phyloP scores from a whole-genome alignment of 345 rosid species.

The Camelina sativa region DNA sequence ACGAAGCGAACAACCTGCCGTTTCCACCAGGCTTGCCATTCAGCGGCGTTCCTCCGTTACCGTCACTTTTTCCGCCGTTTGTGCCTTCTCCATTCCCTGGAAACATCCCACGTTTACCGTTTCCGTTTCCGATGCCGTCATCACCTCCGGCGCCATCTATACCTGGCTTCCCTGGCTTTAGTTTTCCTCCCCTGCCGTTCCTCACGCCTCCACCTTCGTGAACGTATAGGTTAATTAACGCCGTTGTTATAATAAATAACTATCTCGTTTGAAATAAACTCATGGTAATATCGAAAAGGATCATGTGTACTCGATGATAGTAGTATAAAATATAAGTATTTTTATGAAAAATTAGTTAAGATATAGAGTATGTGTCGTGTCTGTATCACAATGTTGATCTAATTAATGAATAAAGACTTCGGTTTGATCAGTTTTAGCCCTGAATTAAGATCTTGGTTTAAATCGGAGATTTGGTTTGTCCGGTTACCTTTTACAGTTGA shows the following conservation, averaged over 20 bases:
- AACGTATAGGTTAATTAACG: constrained; percentile 18
- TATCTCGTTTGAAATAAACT: constrained; percentile 10
- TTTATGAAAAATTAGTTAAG: neutral
- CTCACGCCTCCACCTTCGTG: constrained; percentile 34
- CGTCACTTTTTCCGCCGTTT: constrained; percentile 34
- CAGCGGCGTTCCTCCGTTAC: constrained; percentile 38
- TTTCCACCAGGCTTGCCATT: constrained; percentile 43
- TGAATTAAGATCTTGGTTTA: neutral
- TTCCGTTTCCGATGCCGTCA: constrained; percentile 37
- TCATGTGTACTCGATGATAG: constrained; percentile 17
- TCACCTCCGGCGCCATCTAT: constrained; percentile 30
- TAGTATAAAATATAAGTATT: constrained; percentile 5
- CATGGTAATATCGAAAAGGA: constrained; percentile 7
- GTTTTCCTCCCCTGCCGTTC: constrained; percentile 37
- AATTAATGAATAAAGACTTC: constrained; percentile 12
- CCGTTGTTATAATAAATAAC: neutral
- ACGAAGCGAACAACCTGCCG: constrained; percentile 10
- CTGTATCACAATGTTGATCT: neutral
- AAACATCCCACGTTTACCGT: constrained; percentile 21
- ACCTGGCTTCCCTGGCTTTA: constrained; percentile 38
- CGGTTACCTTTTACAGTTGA: neutral
- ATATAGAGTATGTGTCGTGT: neutral
- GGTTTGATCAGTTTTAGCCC: neutral
- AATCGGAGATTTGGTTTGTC: neutral
- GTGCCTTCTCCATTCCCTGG: constrained; percentile 34